Conservation (phyloP, 202 grass and related monocot genomes). For the Alloteropsis angusta region DNA sequence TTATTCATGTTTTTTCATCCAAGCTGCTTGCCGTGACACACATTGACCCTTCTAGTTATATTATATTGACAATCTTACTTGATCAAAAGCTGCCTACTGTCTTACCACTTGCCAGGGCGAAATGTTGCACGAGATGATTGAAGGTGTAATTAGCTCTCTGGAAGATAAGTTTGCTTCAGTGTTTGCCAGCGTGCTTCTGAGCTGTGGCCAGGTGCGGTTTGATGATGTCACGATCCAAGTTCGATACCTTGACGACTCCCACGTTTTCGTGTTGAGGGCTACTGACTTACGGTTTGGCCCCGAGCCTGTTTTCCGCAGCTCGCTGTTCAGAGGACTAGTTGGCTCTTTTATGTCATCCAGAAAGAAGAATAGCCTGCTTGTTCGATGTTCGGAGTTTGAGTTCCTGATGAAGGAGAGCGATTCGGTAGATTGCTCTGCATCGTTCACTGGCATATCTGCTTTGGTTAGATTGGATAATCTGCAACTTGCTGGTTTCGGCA, state of each 20-base stretch:
- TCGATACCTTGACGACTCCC: constrained; percentile 46
- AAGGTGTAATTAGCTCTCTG: constrained; percentile 43
- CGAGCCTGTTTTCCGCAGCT: constrained; percentile 39
- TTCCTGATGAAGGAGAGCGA: constrained; percentile 57
- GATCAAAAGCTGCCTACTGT: not conserved
- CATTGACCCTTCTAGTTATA: not conserved
- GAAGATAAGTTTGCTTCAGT: constrained; percentile 33
- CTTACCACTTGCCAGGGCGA: constrained; percentile 41
- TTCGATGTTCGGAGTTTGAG: constrained; percentile 42
- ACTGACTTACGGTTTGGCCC: constrained; percentile 39
- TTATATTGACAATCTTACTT: not conserved
- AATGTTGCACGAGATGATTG: constrained; percentile 57
- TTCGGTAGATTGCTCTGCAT: constrained; percentile 34
- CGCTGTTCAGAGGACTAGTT: constrained; percentile 60
- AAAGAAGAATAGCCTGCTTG: constrained; percentile 44
- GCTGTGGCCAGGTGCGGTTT: constrained; percentile 44
- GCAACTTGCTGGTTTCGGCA: constrained; percentile 39
- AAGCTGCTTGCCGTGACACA: not conserved
- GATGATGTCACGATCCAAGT: constrained; percentile 48
- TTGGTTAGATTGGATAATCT: constrained; percentile 48
- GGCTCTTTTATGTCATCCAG: constrained; percentile 34
- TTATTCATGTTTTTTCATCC: not conserved
- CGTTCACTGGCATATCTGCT: constrained; percentile 38
- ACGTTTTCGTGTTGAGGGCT: constrained; percentile 51
- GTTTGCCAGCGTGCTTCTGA: constrained; percentile 41